Evolutionary conservation across 148 eudicot species (phyloP), one percentile per base, ranked within the genome.

Genomic region (Arbutus unedo): DNA sequence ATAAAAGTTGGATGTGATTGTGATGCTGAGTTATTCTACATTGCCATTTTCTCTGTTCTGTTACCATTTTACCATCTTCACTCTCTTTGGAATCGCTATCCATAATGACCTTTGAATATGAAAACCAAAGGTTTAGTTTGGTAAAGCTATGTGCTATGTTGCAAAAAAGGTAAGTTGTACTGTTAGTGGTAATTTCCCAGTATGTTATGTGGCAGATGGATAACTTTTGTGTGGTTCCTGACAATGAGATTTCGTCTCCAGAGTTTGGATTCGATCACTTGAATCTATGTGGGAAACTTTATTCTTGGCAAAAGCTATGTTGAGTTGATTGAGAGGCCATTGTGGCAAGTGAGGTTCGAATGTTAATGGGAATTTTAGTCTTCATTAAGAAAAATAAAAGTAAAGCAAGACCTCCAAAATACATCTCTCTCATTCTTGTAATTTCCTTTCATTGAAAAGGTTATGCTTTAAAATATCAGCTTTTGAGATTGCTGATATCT

Each of bases 301-400:
- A 31, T 38, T 67, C 13, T 67, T 67, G 73, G 73, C 31, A 7
- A 68, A 31, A 64, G 68, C 68, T 64, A 64, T 23, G 38, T n/a
- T 23, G 41, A 68, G 73, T 68, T 68, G 47, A 68, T 68, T 68
- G 45, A 68, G 73, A 68, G 73, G 45, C 73, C 73, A 38, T 13
- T 68, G 73, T 68, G 73, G 73, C 73, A 31, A 38, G 19, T 38
- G 8, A 15, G 44, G 73, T 13, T 31, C 3, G 31, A 13, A 38
- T 68, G 47, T 4, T 14, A 14, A 68, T 38, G 16, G 31, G 5
- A 68, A 38, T 68, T 68, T 38, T 38, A 38, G 4, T 68, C 68
- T 38, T 45, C 73, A 14, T 23, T 64, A 8, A 23, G 25, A 38
- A 71, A 71, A 71, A 43, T 14, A 19, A 43, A 44, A 71, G 48